A percentile compares a stretch with the other conserved stretches of the same genome.
These are phyloP conservation scores for Yarrowia divulgata DNA, from an alignment of 805 yeast species.

Conservation along the genomic window DNA sequence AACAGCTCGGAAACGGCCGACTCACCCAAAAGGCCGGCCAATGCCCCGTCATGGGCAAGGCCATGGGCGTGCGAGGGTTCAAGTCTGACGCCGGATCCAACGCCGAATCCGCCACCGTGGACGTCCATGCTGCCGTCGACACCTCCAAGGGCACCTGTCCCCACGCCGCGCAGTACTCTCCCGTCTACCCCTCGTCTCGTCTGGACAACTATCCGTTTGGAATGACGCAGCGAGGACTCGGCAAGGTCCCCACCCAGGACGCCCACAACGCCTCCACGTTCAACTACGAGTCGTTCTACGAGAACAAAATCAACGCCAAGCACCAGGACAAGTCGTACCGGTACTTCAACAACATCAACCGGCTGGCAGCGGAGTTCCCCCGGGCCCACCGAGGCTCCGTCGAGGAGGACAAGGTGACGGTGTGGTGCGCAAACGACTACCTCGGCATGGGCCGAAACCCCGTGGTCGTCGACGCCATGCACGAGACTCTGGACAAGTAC, in stretches of 20 bases:
- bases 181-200: slow-evolving; percentile 38
- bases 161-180: slow-evolving; percentile 40
- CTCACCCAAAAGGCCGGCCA: slow-evolving; percentile 67
- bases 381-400: slow-evolving; percentile 81
- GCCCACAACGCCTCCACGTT: slow-evolving; percentile 50
- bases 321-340: slow-evolving; percentile 91
- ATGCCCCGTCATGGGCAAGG: slow-evolving; percentile 93
- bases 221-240: slow-evolving; percentile 37
- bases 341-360: slow-evolving; percentile 94
- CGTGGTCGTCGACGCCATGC: slow-evolving; percentile 77
- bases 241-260: slow-evolving; percentile 41
- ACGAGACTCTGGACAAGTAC: slow-evolving; percentile 78
- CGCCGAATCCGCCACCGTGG: slow-evolving; percentile 50
- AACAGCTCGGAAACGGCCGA: slow-evolving; percentile 57
- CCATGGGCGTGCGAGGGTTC: slow-evolving; percentile 52
- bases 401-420: slow-evolving; percentile 82
- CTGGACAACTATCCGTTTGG: slow-evolving; percentile 39
- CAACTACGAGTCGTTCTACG: slow-evolving; percentile 76
- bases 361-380: slow-evolving; percentile 93
- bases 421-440: slow-evolving; percentile 99
- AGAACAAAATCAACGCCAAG: slow-evolving; percentile 71
- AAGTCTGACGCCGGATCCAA: slow-evolving; percentile 47
- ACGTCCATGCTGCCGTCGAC: slow-evolving; percentile 47
- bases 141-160: slow-evolving; percentile 41
- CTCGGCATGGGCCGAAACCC: slow-evolving; percentile 91